These are phyloP conservation scores for Salix viminalis DNA, from an alignment of 345 rosid genomes.

Conservation along the genomic window DNA sequence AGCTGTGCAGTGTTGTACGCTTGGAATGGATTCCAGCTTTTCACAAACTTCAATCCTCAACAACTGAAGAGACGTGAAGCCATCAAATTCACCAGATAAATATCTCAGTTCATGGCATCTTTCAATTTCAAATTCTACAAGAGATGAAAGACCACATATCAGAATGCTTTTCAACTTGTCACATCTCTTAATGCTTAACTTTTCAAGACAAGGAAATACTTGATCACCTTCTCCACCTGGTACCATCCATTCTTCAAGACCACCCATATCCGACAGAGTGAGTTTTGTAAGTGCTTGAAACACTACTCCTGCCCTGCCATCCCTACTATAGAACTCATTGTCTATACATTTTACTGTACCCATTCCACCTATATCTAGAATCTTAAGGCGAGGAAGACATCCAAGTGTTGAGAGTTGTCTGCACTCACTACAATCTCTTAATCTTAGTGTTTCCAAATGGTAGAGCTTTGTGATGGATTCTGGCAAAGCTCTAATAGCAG, in stretches of 20 bases:
- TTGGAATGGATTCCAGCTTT: background rate
- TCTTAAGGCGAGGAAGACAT: background rate
- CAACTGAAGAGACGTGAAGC: background rate
- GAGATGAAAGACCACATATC: too few relatives aligned
- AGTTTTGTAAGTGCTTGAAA: constrained; percentile 12
- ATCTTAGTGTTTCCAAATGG: too few relatives aligned
- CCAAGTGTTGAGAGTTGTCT: constrained; percentile 5
- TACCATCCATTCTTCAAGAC: constrained; percentile 10
- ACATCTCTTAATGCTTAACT: too few relatives aligned
- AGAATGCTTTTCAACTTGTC: too few relatives aligned
- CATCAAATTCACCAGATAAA: too few relatives aligned
- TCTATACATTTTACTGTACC: background rate
- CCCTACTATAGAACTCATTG: background rate
- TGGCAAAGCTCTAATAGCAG: too few relatives aligned
- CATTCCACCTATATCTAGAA: background rate
- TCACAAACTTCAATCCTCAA: rapidly evolving
- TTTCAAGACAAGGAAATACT: too few relatives aligned
- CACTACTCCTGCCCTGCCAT: background rate
- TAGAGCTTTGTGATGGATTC: too few relatives aligned
- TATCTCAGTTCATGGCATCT: too few relatives aligned
- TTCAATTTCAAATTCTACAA: too few relatives aligned
- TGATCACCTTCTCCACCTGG: background rate
- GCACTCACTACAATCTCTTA: background rate
- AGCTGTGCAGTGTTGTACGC: background rate
- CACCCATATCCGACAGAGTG: background rate